These are phyloP conservation scores for Sphaerulina musiva DNA, from an alignment of 2,329 filamentous ascomycete species.

Conservation along the genomic window DNA sequence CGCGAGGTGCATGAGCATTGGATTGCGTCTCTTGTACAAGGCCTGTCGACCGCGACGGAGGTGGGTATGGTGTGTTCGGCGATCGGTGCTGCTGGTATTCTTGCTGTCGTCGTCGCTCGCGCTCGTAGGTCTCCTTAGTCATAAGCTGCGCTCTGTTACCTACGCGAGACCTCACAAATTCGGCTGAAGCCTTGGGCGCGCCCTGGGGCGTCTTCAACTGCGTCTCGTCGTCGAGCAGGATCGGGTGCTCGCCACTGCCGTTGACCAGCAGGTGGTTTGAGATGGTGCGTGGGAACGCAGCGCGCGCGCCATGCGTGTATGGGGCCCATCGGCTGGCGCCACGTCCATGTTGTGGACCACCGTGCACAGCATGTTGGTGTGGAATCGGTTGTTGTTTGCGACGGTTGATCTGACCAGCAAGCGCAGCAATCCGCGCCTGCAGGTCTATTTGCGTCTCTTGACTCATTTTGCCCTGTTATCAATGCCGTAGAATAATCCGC, in stretches of 20 bases:
- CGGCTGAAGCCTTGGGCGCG: constrained; percentile 22
- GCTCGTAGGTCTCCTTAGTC: constrained; percentile 70
- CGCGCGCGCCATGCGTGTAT: constrained; percentile 17
- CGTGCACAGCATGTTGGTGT: not conserved
- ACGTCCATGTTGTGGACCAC: not conserved
- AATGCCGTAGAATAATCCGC: not conserved
- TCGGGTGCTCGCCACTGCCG: constrained; percentile 18
- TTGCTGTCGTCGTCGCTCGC: constrained; percentile 58
- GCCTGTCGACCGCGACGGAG: not conserved
- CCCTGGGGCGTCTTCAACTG: not conserved
- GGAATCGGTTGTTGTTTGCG: constrained; percentile 24
- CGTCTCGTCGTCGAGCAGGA: constrained; percentile 11
- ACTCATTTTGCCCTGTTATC: constrained; percentile 21
- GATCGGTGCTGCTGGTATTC: constrained; percentile 11
- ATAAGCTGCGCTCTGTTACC: constrained; percentile 71
- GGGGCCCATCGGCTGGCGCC: constrained; percentile 23
- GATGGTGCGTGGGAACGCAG: constrained; percentile 36
- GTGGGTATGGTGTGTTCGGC: not conserved
- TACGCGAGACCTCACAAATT: constrained; percentile 67
- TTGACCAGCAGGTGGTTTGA: constrained; percentile 56
- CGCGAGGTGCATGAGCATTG: constrained; percentile 37
- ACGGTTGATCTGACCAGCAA: constrained; percentile 30
- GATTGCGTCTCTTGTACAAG: not conserved
- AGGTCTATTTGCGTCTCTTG: constrained; percentile 24
- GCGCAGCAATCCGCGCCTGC: constrained; percentile 29